Evolutionary conservation across 495 filamentous ascomycete species (phyloP), one percentile per base, ranked within the genome.

Genomic region (Lindgomyces ingoldianus): DNA sequence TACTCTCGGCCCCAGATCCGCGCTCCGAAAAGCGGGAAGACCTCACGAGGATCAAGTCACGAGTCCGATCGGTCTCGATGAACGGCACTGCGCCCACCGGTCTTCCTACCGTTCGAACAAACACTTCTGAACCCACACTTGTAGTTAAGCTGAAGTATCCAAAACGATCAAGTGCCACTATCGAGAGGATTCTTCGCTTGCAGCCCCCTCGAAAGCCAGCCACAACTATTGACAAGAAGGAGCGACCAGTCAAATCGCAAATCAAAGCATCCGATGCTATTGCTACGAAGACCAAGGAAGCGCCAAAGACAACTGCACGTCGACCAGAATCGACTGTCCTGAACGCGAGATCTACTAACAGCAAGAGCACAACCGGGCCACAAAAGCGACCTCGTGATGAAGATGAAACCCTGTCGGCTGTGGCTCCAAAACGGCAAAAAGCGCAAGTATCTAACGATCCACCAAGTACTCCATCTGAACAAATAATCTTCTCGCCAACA

Each of bases 361-460:
- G n/a, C 33, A 64, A 60, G 29, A 27, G n/a, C 24, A 8, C 27
- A 16, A 67, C 41, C 22, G 24, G 24, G 11, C 16, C 56, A 11
- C 65, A 67, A 54, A 73, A 73, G 59, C 68, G 71, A 1, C 42
- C 58, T 8, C 56, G 71, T 2, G 29, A 4, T 21, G 62, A 66
- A 25, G 71, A 73, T 18, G 68, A 70, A 12, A 21, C 48, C 8
- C 26, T 58, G 26, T 21, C 25, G 11, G 49, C 59, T 16, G 52
- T 46, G 22, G 52, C 68, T 14, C 29, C 58, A 6, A 73, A 73
- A 52, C 71, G 71, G 1, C 62, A 41, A 21, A 68, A 62, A 41
- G 45, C 62, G 18, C 59, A 56, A 10, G 25, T 49, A 19, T 14
- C 29, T 2, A 50, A 53, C 2, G 68, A 70, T 4, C 12, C 55